Conservation (phyloP, 2,329 filamentous ascomycete species). For the Aspergillus sp. region DNA sequence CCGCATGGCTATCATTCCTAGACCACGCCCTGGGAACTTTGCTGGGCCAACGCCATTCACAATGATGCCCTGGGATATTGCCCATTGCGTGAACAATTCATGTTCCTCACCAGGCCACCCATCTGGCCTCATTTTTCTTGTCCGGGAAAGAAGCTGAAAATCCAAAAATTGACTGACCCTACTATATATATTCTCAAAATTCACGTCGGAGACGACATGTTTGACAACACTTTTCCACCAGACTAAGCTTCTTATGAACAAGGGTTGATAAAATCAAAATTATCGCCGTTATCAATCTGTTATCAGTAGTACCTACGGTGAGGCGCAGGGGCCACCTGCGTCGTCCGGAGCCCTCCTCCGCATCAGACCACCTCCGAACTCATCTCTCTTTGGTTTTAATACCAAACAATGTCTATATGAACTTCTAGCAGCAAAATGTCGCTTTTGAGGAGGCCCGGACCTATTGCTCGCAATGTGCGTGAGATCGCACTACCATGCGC, state of each 20-base stretch:
- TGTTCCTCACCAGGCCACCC: slow-evolving; percentile 38
- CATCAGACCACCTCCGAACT: slow-evolving; percentile 18
- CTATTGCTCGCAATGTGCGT: slow-evolving; percentile 15
- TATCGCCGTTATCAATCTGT: slow-evolving; percentile 14
- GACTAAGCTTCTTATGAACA: background rate
- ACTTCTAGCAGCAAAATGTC: slow-evolving; percentile 26
- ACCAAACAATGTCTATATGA: slow-evolving; percentile 13
- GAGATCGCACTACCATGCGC: slow-evolving; percentile 10
- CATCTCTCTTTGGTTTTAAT: background rate
- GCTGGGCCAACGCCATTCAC: slow-evolving; percentile 68
- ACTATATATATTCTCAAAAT: background rate
- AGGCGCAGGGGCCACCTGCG: slow-evolving; percentile 8
- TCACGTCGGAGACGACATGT: background rate
- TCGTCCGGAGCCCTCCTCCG: slow-evolving; percentile 13
- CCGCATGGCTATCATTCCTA: slow-evolving; percentile 73
- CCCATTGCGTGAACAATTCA: slow-evolving; percentile 67
- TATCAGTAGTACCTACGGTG: slow-evolving; percentile 20
- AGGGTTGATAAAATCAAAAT: slow-evolving; percentile 1
- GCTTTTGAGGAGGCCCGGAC: slow-evolving; percentile 23
- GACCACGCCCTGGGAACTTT: slow-evolving; percentile 68
- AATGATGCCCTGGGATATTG: slow-evolving; percentile 61
- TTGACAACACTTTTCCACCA: background rate
- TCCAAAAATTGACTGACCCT: background rate
- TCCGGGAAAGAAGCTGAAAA: background rate
- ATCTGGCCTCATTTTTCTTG: slow-evolving; percentile 24